Conservation (phyloP, 2,329 filamentous ascomycete species). For the Cladosporium austrohemisphaericum region DNA sequence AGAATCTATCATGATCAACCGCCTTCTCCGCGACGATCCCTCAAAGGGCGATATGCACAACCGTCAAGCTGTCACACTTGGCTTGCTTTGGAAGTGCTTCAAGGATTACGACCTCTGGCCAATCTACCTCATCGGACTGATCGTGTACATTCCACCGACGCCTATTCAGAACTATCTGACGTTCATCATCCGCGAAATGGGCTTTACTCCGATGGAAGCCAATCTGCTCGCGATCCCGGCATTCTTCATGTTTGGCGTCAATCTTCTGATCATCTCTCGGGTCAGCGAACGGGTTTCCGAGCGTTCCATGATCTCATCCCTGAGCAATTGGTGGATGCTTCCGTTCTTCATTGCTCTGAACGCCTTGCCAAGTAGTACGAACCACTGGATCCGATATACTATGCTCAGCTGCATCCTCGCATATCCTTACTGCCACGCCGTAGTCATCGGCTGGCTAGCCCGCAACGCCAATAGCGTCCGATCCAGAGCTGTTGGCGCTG, state of each 20-base stretch:
- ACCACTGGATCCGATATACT: conserved; percentile 36
- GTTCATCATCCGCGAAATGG: conserved; percentile 34
- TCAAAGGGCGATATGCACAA: conserved; percentile 56
- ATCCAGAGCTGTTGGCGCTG: conserved; percentile 39
- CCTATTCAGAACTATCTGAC: conserved; percentile 55
- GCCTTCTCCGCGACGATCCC: conserved; percentile 58
- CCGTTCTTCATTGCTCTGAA: conserved; percentile 53
- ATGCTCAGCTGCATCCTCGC: conserved; percentile 38
- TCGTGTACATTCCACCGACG: conserved; percentile 48
- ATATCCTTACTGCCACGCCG: conserved; percentile 40
- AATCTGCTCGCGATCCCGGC: conserved; percentile 64
- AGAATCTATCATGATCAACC: conserved; percentile 63
- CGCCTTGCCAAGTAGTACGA: conserved; percentile 41
- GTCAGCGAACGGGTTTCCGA: too few relatives aligned
- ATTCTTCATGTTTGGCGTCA: too few relatives aligned
- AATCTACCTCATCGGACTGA: conserved; percentile 20
- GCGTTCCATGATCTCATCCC: too few relatives aligned
- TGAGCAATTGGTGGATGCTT: too few relatives aligned
- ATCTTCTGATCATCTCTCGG: too few relatives aligned
- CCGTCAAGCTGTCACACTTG: conserved; percentile 51
- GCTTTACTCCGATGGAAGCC: conserved; percentile 47
- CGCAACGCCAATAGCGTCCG: conserved; percentile 40
- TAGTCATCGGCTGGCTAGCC: conserved; percentile 39
- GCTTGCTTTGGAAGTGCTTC: conserved; percentile 29
- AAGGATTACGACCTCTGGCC: conserved; percentile 42